Evolutionary conservation across 352 stramenopile species (phyloP), one percentile per base, ranked within the genome.

Genomic region (Aphanomyces astaci): DNA sequence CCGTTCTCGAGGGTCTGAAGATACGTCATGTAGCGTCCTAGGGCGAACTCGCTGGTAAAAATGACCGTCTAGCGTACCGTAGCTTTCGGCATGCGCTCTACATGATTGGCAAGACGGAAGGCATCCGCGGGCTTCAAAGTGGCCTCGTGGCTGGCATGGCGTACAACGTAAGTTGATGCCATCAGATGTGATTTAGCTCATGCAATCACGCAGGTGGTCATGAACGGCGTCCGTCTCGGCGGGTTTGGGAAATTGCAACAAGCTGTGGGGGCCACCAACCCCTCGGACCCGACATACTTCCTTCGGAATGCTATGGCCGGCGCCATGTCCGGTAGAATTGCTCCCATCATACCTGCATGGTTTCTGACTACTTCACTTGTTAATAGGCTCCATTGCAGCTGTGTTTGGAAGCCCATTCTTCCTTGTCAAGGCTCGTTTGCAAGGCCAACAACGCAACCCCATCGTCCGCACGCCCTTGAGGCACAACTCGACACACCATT

Each of bases 61-160:
- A 79, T 77, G 33, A 73, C 79, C 10, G 77, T 17, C 62, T 89
- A 54, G 79, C 77, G 43, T 95, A 93, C 73, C 78, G 81, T 64
- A 93, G 92, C 72, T 91, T 93, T 66, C 78, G 75, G 17, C 85
- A 95, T 66, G 85, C 76, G n/a, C 92, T 95, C 70, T 90, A 87
- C 68, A 89, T 78, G 64, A 95, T 95, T 63, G 73, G 67, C 33
- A 79, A 82, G 66, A 91, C 82, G 0, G 86, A 95, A 63, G 86
- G 86, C 13, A 36, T 95, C 49, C 68, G 67, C 24, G 86, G 86
- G 31, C 89, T 95, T 71, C 86, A 95, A 74, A 76, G 86, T 24
- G 86, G 86, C 4, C 75, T 95, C 4, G 64, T 84, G 33, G 79
- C 86, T 0, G 86, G 86, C 48, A 92, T 95, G 33, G 81, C 73